Conservation (phyloP, 305 asterid genomes). For the Fraxinus baroniana region DNA sequence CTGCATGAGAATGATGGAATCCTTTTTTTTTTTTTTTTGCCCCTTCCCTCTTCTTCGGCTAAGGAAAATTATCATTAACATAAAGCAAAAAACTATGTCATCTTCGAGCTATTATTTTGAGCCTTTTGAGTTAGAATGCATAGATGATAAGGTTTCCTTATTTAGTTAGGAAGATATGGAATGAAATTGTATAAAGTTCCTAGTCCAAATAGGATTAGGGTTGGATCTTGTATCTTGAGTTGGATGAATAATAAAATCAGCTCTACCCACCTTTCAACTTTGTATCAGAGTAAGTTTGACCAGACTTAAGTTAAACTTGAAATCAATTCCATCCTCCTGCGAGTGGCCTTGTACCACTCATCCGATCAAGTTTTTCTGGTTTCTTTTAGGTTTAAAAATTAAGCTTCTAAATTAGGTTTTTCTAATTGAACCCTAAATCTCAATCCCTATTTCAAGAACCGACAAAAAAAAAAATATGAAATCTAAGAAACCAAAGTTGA, state of each 20-base stretch:
- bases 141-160: neutral
- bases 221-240: neutral
- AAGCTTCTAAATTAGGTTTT: neutral
- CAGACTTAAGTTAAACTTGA: neutral
- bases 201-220: neutral
- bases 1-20: conserved; percentile 7
- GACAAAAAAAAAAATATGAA: neutral
- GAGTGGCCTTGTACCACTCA: neutral
- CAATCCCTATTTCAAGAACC: neutral
- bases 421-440: neutral
- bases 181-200: neutral
- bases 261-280: neutral
- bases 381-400: neutral
- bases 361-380: neutral
- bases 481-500: neutral
- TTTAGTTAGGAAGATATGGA: neutral
- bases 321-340: neutral
- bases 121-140: neutral
- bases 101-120: neutral
- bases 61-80: neutral
- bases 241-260: neutral
- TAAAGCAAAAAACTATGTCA: neutral
- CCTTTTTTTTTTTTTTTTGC: neutral
- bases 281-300: neutral
- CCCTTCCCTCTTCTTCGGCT: neutral